phyloP scores from a whole-genome alignment of 306 rosid genomes.

The Heteromeles arbutifolia region DNA sequence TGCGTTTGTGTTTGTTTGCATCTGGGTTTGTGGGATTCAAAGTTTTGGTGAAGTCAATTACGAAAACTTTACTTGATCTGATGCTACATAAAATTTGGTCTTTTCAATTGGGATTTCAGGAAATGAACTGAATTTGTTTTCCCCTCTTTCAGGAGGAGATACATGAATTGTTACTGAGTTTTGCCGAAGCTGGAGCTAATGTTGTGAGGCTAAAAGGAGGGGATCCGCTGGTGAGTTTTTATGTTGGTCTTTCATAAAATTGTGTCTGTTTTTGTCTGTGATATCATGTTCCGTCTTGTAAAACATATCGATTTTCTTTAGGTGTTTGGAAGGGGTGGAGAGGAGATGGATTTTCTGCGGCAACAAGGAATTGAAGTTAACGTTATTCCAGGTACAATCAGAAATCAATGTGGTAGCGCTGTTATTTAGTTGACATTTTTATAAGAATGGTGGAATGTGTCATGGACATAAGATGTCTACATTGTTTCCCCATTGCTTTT shows the following conservation, averaged over 20 bases:
- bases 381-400: slow-evolving; percentile 79
- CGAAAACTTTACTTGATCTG: not conserved
- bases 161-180: slow-evolving; percentile 84
- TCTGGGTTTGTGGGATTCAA: not conserved
- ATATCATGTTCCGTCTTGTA: not conserved
- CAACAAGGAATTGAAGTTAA: slow-evolving; percentile 86
- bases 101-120: not conserved
- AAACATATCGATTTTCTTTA: slow-evolving; percentile 14
- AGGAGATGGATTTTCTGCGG: slow-evolving; percentile 96
- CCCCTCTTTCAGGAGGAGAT: slow-evolving; percentile 70
- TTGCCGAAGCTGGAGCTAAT: slow-evolving; percentile 95
- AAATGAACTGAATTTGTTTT: not conserved
- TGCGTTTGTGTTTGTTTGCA: not conserved
- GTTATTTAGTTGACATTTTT: slow-evolving; percentile 13
- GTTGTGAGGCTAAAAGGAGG: slow-evolving; percentile 98
- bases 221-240: slow-evolving; percentile 79
- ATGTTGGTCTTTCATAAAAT: not conserved
- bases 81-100: not conserved
- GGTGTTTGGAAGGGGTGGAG: slow-evolving; percentile 99
- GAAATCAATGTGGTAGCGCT: not conserved
- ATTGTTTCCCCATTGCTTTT: not conserved
- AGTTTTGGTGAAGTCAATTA: not conserved
- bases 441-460: not conserved
- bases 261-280: not conserved
- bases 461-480: not conserved